Evolutionary conservation across 1,139 yeast species (phyloP), one percentile per base, ranked within the genome.

Genomic region (Lodderomyces elongisporus): DNA sequence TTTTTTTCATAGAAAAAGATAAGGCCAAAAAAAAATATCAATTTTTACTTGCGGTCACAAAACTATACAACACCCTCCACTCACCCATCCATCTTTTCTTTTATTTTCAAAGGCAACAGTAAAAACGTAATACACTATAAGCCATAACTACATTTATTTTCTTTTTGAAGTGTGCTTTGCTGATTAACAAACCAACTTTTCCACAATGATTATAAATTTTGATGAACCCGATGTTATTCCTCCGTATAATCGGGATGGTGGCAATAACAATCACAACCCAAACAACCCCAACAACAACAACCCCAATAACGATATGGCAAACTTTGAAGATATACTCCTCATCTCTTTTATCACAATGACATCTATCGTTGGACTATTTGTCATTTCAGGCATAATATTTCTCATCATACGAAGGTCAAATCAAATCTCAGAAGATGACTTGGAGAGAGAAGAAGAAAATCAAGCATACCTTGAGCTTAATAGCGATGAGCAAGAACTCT

Each of bases 401-500:
- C 39, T 33, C 21, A 29, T 38, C 8, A 25, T 52, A 2, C 48
- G 37, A 26, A 34, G 42, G 24, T 42, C 34, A 28, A 27, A 44
- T 9, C 33, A 39, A 12, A 14, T 41, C 17, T 45, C 56, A 1
- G 85, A 77, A 40, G 78, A 74, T 44, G 80, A 76, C 32, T 61
- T 78, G 21, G 66, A 70, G 25, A 75, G 82, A 36, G 83, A 83
- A 44, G 82, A 74, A 45, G 79, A 74, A 39, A 63, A 73, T 43
- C 70, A 72, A 42, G 80, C 77, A 0, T 66, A 89, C 43, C 68
- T 73, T 31, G 81, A 38, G 15, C 56, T 83, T 12, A 62, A 79
- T 14, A 76, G 83, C 4, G 83, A 81, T 41, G 91, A 84, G 44
- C 91, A 82, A 54, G 95, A 88, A 46, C 66, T 89, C 22, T 89